phyloP scores from a whole-genome alignment of 1,284 basidiomycete species.

The Hemileia vastatrix region DNA sequence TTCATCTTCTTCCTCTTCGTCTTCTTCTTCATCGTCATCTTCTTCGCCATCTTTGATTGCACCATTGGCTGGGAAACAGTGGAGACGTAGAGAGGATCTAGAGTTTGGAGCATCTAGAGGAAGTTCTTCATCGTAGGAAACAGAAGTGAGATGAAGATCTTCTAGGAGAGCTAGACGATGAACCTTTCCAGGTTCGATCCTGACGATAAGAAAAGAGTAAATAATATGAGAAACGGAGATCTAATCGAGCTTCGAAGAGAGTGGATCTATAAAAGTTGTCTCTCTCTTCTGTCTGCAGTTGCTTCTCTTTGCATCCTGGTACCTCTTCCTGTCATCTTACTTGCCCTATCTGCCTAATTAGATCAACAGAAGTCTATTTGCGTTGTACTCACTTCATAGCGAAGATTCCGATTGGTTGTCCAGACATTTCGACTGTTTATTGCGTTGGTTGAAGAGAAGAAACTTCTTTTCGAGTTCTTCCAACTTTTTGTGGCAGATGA shows the following conservation, averaged over 20 bases:
- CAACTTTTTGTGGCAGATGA: too few relatives aligned
- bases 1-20: conserved; percentile 17
- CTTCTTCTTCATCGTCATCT: conserved; percentile 14
- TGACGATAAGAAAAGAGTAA: neutral
- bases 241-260: neutral
- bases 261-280: too few relatives aligned
- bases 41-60: conserved; percentile 18
- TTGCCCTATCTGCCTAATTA: too few relatives aligned
- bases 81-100: conserved; percentile 33
- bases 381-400: too few relatives aligned
- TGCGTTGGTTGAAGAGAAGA: too few relatives aligned
- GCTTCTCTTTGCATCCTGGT: neutral
- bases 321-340: neutral
- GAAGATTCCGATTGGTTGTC: too few relatives aligned
- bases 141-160: conserved; percentile 41
- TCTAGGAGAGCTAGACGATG: conserved; percentile 35
- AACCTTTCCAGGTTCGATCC: conserved; percentile 35
- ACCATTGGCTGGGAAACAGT: conserved; percentile 31
- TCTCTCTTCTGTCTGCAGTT: neutral
- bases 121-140: conserved; percentile 35
- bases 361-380: too few relatives aligned
- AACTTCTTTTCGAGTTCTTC: too few relatives aligned
- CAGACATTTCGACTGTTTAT: too few relatives aligned
- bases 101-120: conserved; percentile 31
- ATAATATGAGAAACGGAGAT: neutral